Percentiles rank a stretch among this genome's conserved stretches.
Conservation (phyloP, 2,329 filamentous ascomycete genomes). For the Orbilia quercus region DNA sequence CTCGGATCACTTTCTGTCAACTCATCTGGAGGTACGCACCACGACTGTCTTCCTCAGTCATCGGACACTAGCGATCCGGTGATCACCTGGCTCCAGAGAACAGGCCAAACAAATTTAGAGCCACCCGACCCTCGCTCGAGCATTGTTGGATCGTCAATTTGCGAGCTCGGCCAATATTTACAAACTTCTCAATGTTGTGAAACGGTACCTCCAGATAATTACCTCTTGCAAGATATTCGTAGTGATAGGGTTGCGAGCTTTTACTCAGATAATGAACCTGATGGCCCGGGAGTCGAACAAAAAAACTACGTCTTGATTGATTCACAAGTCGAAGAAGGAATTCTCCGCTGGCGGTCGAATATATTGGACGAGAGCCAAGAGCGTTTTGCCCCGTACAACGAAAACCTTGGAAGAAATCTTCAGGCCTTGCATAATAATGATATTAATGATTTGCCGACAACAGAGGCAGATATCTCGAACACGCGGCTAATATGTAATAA, state of each 20-base stretch:
- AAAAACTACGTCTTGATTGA: neutral
- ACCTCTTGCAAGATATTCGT: neutral
- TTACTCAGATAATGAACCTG: neutral
- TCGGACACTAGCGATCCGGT: conserved; percentile 23
- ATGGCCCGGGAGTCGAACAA: neutral
- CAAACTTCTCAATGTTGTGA: neutral
- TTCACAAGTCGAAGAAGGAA: neutral
- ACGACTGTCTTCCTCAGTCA: neutral
- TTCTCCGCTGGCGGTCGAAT: conserved; percentile 10
- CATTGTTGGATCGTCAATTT: neutral
- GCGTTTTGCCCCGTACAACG: neutral
- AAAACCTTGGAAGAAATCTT: neutral
- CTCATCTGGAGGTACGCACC: neutral
- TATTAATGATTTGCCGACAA: neutral
- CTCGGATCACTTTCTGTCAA: conserved; percentile 36
- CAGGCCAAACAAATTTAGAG: conserved; percentile 2
- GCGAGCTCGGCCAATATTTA: neutral
- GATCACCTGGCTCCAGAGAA: conserved; percentile 27
- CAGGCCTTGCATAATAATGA: neutral
- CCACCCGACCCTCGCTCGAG: neutral
- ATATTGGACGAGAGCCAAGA: neutral
- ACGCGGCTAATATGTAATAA: neutral
- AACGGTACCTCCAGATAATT: neutral
- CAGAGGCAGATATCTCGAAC: neutral
- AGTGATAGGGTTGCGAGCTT: neutral